Base-by-base conservation (phyloP, 1,139 yeast genomes). In the Hanseniaspora gamundiae region DNA sequence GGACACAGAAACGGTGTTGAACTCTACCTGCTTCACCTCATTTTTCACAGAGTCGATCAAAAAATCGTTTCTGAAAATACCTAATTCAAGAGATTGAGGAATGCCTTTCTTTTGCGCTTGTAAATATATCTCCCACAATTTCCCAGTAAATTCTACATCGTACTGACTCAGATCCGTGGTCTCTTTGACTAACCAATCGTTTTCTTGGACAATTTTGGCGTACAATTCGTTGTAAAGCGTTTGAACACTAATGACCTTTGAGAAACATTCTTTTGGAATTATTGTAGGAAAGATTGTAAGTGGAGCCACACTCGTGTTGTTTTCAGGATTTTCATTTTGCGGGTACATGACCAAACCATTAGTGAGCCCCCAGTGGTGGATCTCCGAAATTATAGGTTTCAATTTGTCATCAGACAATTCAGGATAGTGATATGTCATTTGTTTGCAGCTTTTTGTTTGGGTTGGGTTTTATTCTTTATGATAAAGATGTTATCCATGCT, bases 1-100 rank as follows among this genome's bases (percentile, higher is more conserved):
- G 1, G 97, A 87, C 2, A 91, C 95, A 55, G 95, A 82, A 2
- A 91, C 88, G 1, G 98, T 87, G 62, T 91, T 91, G 67, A 88
- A 91, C 60, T 91, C 99, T 44, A 91, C 88, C 62, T 93, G 98
- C 58, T 88, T 88, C 57, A 91, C 80, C 27, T 64, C 63, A 24
- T 63, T 61, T 13, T 48, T 38, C 2, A 20, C 27, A 6, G 39
- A 41, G 14, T 64, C 62, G 38, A 85, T 70, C 78, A 91, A 78
- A 56, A 88, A 91, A 57, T 91, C 98, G 0, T 94, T 82, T 60
- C 99, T 74, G 61, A 88, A 88, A 21, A 91, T 64, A 1, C 97
- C 97, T 43, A 88, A 69, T 0, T 88, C 75, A 39, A 85, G 66
- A 1, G 78, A 74, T 60, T 91, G 97, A 2, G 72, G 70, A 24